Evolutionary conservation across 1,139 yeast species (phyloP), one percentile per base, ranked within the genome.

Genomic region (Lodderomyces oxycetoniae): DNA sequence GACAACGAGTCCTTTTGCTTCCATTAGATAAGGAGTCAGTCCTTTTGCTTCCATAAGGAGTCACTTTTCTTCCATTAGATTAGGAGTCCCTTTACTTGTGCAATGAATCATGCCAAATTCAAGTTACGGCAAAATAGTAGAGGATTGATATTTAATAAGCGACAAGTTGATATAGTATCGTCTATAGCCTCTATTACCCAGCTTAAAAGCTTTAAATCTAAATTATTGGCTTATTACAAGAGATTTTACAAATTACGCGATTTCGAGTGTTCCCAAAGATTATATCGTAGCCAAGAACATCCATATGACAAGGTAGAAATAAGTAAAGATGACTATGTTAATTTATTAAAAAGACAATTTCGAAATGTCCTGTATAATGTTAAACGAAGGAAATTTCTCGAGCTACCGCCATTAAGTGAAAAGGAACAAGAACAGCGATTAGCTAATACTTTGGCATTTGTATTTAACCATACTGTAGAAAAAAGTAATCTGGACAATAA

Each of bases 401-500:
- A 36, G 2, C 36, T 41, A 15, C 33, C 31, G 2, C 25, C 34
- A 2, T 33, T 48, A 14, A 28, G 33, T 1, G 36, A 38, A 15
- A 30, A 34, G 0, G 57, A 59, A 21, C 22, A 61, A 9, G 37
- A 52, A 3, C 34, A 42, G 13, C 40, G 74, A 14, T 31, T 61
- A 22, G 38, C 53, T 19, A 64, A 63, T 38, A 62, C 73, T 2
- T 44, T 60, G 21, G 59, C 53, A 13, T 67, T 67, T 46, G 62
- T 66, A 3, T 61, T 58, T 45, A 67, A 67, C 42, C 55, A 68
- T 3, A 59, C 71, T 0, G 63, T 65, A 8, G 46, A 40, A 15
- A 39, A 28, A 9, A 45, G 39, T 19, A 49, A 36, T 35, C n/a
- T n/a, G n/a, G n/a, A n/a, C n/a, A 39, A 42, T 5, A 23, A 39